Evolutionary conservation across 495 filamentous ascomycete species (phyloP), one percentile per base, ranked within the genome.

Genomic region (Neurospora tetrasperma): DNA sequence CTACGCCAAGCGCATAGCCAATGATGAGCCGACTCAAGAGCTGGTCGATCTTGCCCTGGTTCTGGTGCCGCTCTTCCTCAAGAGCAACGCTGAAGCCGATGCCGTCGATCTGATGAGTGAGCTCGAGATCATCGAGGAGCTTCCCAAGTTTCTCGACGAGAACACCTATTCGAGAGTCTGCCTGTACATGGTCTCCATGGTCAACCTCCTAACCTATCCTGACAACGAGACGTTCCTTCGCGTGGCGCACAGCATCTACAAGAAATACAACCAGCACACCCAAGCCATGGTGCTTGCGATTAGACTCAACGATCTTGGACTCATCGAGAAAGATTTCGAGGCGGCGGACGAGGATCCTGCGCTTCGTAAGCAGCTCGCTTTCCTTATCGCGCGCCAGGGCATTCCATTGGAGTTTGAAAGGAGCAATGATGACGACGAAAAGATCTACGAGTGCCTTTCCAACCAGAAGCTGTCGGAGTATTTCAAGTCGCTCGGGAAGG

Each of bases 101-200:
- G 96, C 96, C 20, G 96, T 98, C 44, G 96, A 99, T 82, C 86
- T 99, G 73, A 89, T 98, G 86, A 96, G 92, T 80, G 96, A 99
- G 79, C 83, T 99, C 68, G 96, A 99, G 80, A 97, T 96, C 76
- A 98, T 98, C 77, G 92, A 97, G 76, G 85, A 94, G 77, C 91
- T 99, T n/a, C 90, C 92, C 48, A 85, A 91, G 71, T 94, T 94
- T 76, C 85, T 98, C 71, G 96, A 99, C 79, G 92, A 97, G 79
- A 92, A 98, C 81, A 98, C 94, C 41, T 99, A 96, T 78, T 83
- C 91, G 38, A 86, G 96, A 76, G 96, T 97, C 71, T 98, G 95
- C 83, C 81, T 99, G 76, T 99, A 99, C 81, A 97, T 99, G 90
- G 93, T 97, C 76, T 97, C 92, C 85, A 98, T 98, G 93, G 96